Base-by-base conservation (phyloP, 768 basidiomycete genomes). In the Pholiota conissans region DNA sequence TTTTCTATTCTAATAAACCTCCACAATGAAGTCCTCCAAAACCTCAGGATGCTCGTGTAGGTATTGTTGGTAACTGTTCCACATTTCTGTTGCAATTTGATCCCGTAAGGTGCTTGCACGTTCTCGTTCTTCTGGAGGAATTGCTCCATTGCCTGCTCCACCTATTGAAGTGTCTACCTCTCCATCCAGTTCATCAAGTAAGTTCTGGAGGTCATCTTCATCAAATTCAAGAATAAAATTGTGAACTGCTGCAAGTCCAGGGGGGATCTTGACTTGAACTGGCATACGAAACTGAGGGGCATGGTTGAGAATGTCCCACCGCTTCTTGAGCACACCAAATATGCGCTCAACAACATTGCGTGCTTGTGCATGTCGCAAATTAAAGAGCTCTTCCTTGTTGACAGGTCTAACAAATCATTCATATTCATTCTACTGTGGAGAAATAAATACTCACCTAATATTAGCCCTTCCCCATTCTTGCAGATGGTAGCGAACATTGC, bases 331-430 rank as follows among this genome's bases (percentile, higher is more conserved):
- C 3, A 76, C 69, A 51, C 75, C 75, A 69, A 76, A 76, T 29
- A 76, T 74, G 13, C 58, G 62, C 57, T 77, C 74, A 56, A 77
- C 63, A 28, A 76, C 66, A 69, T 77, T 80, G 1, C 66, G 67
- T 47, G 69, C 70, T 55, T 65, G 66, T 8, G 75, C 66, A 67
- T 80, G 76, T 20, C 69, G 64, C 3, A 80, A 66, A 65, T 79
- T 80, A 57, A 70, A 79, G 0, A 79, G 61, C 59, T 80, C 75
- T 62, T 79, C 65, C 34, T 67, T 56, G 39, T 72, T 74, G 51
- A 13, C 35, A 34, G 76, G 76, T 34, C 74, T 74, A 57, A 18
- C n/a, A 13, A 55, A 50, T 28, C 47, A 26, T 49, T 32, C 60
- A 48, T 45, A 32, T 57, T 57, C 28, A 58, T n/a, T 28, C 37